Percentiles rank a stretch among this genome's conserved stretches.
Conservation (phyloP, 352 stramenopile species). For the Phytopythium montanum region DNA sequence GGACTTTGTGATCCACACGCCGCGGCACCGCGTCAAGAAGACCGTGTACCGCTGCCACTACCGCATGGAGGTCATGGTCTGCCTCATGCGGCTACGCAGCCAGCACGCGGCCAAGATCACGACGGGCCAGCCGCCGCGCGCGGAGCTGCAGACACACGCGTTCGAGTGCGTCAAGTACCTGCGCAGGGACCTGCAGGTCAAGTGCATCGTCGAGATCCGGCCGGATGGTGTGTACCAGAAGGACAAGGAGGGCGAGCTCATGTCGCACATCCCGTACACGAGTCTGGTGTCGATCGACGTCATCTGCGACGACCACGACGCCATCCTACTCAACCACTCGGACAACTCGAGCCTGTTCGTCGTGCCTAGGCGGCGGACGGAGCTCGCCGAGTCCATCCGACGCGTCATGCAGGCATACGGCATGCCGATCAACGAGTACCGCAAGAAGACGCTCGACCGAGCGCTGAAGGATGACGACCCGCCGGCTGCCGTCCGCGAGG, state of each 20-base stretch:
- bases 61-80: constrained; percentile 82
- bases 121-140: constrained; percentile 12
- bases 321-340: constrained; percentile 71
- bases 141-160: constrained; percentile 46
- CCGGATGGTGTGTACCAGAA: constrained; percentile 76
- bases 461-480: constrained; percentile 51
- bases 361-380: constrained; percentile 52
- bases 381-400: constrained; percentile 68
- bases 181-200: constrained; percentile 49
- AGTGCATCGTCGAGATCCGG: constrained; percentile 63
- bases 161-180: constrained; percentile 68
- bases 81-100: constrained; percentile 68
- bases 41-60: constrained; percentile 78
- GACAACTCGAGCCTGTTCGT: constrained; percentile 83
- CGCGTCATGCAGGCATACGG: constrained; percentile 69
- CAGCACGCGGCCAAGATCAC: constrained; percentile 47
- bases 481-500: constrained; percentile 18
- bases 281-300: constrained; percentile 81
- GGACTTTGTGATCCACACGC: constrained; percentile 76
- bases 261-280: constrained; percentile 80
- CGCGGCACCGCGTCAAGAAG: constrained; percentile 76
- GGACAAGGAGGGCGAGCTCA: constrained; percentile 68
- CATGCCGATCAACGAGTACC: constrained; percentile 83
- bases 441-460: constrained; percentile 72
- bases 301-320: constrained; percentile 70